These are phyloP conservation scores for Sextonia rubra DNA, from an alignment of 164 flowering plant species.

Conservation along the genomic window DNA sequence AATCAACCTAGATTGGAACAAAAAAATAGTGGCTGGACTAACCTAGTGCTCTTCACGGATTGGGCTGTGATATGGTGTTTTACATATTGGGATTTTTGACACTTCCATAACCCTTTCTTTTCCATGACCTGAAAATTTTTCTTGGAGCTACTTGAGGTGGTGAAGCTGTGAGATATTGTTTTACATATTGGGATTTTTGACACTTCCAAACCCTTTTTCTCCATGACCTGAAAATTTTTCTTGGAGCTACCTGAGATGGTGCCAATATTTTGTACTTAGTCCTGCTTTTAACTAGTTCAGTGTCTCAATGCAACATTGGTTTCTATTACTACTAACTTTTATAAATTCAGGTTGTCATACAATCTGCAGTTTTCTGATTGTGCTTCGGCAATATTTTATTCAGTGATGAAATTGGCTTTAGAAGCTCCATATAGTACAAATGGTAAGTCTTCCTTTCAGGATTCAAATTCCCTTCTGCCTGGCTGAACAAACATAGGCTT, in stretches of 20 bases:
- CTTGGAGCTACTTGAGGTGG: neutral
- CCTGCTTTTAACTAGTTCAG: neutral
- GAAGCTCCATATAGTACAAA: constrained; percentile 48
- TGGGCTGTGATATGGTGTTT: neutral
- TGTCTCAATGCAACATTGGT: neutral
- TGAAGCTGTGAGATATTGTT: neutral
- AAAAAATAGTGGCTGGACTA: neutral
- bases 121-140: neutral
- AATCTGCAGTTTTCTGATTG: constrained; percentile 66
- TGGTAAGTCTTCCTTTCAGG: constrained; percentile 32
- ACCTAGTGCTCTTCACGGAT: neutral
- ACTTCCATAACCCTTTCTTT: neutral
- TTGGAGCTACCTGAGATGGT: neutral
- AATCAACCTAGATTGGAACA: too few relatives aligned
- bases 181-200: neutral
- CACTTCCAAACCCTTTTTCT: too few relatives aligned
- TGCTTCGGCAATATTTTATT: constrained; percentile 83
- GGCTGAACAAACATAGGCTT: too few relatives aligned
- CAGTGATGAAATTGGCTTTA: constrained; percentile 72
- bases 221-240: neutral
- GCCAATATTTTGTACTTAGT: neutral
- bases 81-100: neutral
- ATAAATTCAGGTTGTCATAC: constrained; percentile 61
- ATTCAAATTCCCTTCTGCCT: neutral
- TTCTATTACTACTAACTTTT: neutral